Evolutionary conservation across 2,329 filamentous ascomycete genomes (phyloP).

Genomic region (Claviceps cyperi): DNA sequence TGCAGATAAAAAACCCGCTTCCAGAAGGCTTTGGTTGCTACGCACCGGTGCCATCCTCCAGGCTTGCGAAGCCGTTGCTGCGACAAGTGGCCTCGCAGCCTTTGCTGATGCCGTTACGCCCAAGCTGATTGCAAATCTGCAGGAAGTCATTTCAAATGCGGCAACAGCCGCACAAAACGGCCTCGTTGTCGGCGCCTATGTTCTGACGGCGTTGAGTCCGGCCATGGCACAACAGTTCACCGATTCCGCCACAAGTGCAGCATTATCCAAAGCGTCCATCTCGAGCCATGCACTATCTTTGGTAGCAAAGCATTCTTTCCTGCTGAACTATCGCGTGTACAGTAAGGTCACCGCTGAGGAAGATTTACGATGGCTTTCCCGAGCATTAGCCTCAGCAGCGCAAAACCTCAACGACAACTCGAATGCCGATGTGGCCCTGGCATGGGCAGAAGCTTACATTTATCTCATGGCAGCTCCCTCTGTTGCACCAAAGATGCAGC

Average conservation of each 20-base stretch:
- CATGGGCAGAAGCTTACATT: constrained; percentile 79
- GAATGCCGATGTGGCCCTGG: constrained; percentile 36
- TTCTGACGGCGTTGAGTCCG: constrained; percentile 52
- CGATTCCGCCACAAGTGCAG: constrained; percentile 28
- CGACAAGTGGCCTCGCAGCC: constrained; percentile 31
- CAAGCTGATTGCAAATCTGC: constrained; percentile 54
- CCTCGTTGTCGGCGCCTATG: constrained; percentile 64
- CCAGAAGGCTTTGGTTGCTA: constrained; percentile 69
- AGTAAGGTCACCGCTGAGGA: constrained; percentile 61
- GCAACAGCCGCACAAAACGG: constrained; percentile 68
- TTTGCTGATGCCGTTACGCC: constrained; percentile 39
- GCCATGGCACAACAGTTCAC: constrained; percentile 39
- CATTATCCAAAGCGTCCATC: constrained; percentile 44
- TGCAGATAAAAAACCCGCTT: constrained; percentile 66
- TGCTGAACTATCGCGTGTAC: constrained; percentile 75
- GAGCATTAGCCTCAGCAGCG: constrained; percentile 51
- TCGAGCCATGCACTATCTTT: constrained; percentile 50
- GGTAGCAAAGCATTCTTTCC: constrained; percentile 74
- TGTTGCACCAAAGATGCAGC: constrained; percentile 47
- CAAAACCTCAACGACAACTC: constrained; percentile 35
- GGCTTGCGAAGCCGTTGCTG: constrained; percentile 28
- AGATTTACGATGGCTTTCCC: constrained; percentile 64
- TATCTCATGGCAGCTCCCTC: constrained; percentile 54
- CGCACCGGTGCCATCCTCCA: constrained; percentile 58
- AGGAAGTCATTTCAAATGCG: constrained; percentile 66